These are phyloP conservation scores for Calonectria pteridis DNA, from an alignment of 2,329 filamentous ascomycete genomes.

Conservation along the genomic window DNA sequence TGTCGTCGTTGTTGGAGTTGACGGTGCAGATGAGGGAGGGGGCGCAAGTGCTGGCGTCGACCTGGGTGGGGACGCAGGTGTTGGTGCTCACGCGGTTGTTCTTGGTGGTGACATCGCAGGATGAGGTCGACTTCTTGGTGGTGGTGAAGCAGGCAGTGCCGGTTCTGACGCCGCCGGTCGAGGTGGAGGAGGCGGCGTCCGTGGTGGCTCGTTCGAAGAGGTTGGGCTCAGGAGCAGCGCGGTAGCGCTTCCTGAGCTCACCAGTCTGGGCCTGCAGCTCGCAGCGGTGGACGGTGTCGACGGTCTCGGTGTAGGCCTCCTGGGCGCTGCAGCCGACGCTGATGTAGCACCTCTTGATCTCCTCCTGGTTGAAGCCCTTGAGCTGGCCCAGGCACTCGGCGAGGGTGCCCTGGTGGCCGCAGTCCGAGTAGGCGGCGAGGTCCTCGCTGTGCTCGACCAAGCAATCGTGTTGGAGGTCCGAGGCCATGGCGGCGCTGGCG, in stretches of 20 bases:
- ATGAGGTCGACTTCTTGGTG: conserved; percentile 48
- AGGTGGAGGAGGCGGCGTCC: conserved; percentile 29
- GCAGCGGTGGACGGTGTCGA: conserved; percentile 49
- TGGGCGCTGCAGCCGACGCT: conserved; percentile 50
- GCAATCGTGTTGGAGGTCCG: conserved; percentile 52
- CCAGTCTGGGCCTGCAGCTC: conserved; percentile 40
- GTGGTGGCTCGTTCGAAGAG: conserved; percentile 34
- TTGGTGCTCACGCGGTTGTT: conserved; percentile 50
- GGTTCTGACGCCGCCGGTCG: conserved; percentile 28
- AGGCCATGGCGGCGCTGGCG: conserved; percentile 50
- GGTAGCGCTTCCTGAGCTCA: conserved; percentile 47
- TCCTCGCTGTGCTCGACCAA: conserved; percentile 53
- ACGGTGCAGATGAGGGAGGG: conserved; percentile 59
- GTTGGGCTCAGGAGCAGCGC: conserved; percentile 36
- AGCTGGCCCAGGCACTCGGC: conserved; percentile 56
- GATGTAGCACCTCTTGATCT: conserved; percentile 55
- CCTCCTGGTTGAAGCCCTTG: conserved; percentile 44
- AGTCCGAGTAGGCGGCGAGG: conserved; percentile 56
- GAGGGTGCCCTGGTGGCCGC: conserved; percentile 58
- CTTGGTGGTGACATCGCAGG: conserved; percentile 56
- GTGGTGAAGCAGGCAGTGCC: conserved; percentile 54
- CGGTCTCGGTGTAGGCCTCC: conserved; percentile 48
- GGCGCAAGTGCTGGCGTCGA: conserved; percentile 55
- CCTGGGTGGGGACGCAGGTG: conserved; percentile 55
- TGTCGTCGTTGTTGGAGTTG: conserved; percentile 50